Evolutionary conservation across 805 yeast genomes (phyloP), one percentile per base, ranked within the genome.

Genomic region (Candida nanaspora): DNA sequence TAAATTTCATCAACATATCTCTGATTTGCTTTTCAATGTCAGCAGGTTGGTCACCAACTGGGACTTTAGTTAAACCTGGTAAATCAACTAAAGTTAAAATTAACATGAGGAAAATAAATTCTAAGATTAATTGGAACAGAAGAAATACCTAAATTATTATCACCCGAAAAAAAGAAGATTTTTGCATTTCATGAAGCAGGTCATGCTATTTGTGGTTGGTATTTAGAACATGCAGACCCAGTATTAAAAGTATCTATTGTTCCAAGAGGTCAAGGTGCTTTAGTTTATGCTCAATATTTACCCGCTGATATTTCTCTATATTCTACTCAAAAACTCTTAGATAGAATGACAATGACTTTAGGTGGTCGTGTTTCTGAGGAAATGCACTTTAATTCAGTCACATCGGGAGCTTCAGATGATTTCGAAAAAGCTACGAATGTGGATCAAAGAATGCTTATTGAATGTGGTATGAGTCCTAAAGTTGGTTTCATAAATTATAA

Each of bases 121-220:
- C 96, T 81, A 59, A 93, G 72, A 63, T 93, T 91, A 60, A 93
- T 93, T 26, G 99, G 99, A 30, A 69, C 94, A 46, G 98, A 91
- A 62, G 85, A 86, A 70, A 91, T 87, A 63, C 76, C 89, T 14
- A 82, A 83, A 55, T 75, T 93, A 13, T 69, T 94, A 45, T 78
- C 87, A 3, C 82, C 87, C 1, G 89, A 83, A 45, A 98, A 94
- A 58, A 86, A 88, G 65, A 78, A 71, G 46, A 79, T 87, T 22
- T 96, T 94, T 42, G 98, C 98, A 1, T 93, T 84, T 55, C 98
- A 94, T 59, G 99, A 93, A 63, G 98, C 99, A 3, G 99, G 98
- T 4, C 98, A 94, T 64, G 98, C 99, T 10, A 78, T 93, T 45
- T 89, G 98, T 62, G 98, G 98, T 11, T 93, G 98, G 99, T 88